A percentile compares a stretch with the other conserved stretches of the same genome.
Evolutionary conservation across 1,139 yeast species (phyloP).

Genomic region (Debaryomyces nepalensis): DNA sequence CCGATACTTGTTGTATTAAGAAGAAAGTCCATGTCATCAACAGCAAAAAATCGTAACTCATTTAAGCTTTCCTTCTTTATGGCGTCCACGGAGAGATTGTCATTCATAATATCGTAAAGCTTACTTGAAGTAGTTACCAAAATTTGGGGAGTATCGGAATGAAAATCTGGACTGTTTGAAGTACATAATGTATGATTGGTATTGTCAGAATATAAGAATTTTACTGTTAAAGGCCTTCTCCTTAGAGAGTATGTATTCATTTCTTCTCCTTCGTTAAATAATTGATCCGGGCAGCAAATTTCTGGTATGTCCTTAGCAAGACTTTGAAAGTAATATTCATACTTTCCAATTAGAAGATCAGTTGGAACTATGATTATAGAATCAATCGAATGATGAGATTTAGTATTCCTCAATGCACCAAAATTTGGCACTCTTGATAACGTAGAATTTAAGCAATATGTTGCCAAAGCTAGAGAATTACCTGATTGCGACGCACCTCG

Average conservation of each 20-base stretch:
- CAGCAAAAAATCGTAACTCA: slow-evolving; percentile 24
- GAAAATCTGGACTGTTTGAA: slow-evolving; percentile 9
- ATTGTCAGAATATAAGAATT: slow-evolving; percentile 17
- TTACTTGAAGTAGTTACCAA: slow-evolving; percentile 27
- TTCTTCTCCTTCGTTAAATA: slow-evolving; percentile 15
- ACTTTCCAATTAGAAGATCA: slow-evolving; percentile 27
- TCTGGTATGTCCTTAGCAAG: slow-evolving; percentile 25
- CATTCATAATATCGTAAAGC: slow-evolving; percentile 16
- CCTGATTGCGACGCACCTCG: slow-evolving; percentile 29
- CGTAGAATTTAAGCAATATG: slow-evolving; percentile 29
- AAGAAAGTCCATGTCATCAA: slow-evolving; percentile 30
- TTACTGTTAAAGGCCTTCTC: slow-evolving; percentile 29
- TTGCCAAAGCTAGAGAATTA: slow-evolving; percentile 29
- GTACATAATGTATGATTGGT: slow-evolving; percentile 4
- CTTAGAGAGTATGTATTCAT: slow-evolving; percentile 18
- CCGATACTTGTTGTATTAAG: slow-evolving; percentile 21
- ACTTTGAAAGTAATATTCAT: slow-evolving; percentile 18
- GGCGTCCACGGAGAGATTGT: slow-evolving; percentile 4
- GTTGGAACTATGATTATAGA: slow-evolving; percentile 36
- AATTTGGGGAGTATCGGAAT: slow-evolving; percentile 26
- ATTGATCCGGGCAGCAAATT: slow-evolving; percentile 31
- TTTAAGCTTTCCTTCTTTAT: slow-evolving; percentile 14
- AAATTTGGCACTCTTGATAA: slow-evolving; percentile 28
- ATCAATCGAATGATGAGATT: slow-evolving; percentile 20
- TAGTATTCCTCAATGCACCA: slow-evolving; percentile 16